phyloP scores from a whole-genome alignment of 2,329 filamentous ascomycete genomes.

The Lasiodiplodia hormozganensis region DNA sequence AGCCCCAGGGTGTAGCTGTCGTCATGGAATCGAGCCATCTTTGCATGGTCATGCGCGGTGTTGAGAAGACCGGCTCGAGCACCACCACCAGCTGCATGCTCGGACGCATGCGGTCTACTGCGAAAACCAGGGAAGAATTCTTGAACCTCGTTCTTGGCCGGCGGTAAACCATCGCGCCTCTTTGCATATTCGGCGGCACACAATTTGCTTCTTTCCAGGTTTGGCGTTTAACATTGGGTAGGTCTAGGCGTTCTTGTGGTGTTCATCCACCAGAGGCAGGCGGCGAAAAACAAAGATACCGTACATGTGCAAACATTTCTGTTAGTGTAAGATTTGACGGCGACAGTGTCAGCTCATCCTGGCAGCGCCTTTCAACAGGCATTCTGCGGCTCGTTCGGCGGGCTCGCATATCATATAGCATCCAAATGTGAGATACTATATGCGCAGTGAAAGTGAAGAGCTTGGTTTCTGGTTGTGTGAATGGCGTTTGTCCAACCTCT shows the following conservation, averaged over 20 bases:
- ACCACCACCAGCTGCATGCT: constrained; percentile 98
- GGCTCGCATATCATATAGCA: not conserved
- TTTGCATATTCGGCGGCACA: not conserved
- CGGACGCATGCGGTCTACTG: constrained; percentile 91
- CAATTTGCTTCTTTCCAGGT: not conserved
- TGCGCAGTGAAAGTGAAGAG: not conserved
- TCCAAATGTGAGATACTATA: not conserved
- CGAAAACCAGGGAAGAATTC: constrained; percentile 96
- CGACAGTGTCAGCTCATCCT: constrained; percentile 17
- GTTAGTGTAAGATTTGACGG: constrained; percentile 16
- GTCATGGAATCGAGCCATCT: constrained; percentile 97
- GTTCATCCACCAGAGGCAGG: constrained; percentile 28
- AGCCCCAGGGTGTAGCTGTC: constrained; percentile 93
- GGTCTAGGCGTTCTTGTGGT: constrained; percentile 25
- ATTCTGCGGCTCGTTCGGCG: not conserved
- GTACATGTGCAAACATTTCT: constrained; percentile 23
- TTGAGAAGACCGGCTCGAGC: constrained; percentile 84
- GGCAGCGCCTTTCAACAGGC: constrained; percentile 27
- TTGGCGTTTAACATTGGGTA: constrained; percentile 19
- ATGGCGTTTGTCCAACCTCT: not conserved
- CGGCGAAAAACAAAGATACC: constrained; percentile 26
- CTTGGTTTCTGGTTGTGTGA: not conserved
- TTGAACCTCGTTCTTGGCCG: constrained; percentile 67
- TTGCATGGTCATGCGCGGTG: constrained; percentile 99
- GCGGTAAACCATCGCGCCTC: not conserved